Percentiles rank a stretch among this genome's conserved stretches.
These are phyloP conservation scores for Houttuynia cordata DNA, from an alignment of 164 flowering plant genomes.

Conservation along the genomic window DNA sequence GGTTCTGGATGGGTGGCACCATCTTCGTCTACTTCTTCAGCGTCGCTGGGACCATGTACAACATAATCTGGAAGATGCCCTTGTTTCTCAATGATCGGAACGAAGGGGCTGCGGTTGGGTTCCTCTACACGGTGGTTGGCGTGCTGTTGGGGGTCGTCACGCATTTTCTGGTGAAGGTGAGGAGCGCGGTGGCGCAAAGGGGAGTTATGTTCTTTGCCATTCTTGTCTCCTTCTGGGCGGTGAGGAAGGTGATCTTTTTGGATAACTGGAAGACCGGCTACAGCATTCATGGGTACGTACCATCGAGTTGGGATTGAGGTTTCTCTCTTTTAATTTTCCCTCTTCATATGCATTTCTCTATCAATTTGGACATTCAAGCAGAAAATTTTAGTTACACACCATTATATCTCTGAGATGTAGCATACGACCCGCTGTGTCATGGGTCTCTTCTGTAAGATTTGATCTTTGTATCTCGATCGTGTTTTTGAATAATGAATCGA, in stretches of 20 bases:
- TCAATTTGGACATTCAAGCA: background rate
- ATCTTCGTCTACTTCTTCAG: conserved; percentile 87
- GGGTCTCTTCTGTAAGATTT: background rate
- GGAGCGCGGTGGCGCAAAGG: conserved; percentile 35
- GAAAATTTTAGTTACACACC: background rate
- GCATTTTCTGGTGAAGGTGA: conserved; percentile 46
- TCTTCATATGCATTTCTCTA: background rate
- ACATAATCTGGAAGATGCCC: conserved; percentile 86
- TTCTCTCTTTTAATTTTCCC: background rate
- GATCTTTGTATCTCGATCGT: too few species aligned
- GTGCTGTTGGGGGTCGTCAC: conserved; percentile 58
- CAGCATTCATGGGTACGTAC: conserved; percentile 79
- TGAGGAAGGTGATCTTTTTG: conserved; percentile 70
- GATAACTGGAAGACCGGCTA: conserved; percentile 99
- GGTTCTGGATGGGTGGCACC: conserved; percentile 48
- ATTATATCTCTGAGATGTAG: background rate
- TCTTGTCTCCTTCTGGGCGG: conserved; percentile 80
- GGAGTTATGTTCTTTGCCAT: conserved; percentile 39
- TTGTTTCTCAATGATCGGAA: conserved; percentile 67
- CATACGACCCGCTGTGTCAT: background rate
- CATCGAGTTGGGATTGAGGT: conserved; percentile 51
- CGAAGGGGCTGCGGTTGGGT: conserved; percentile 67
- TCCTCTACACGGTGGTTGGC: conserved; percentile 58
- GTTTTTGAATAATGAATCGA: too few species aligned
- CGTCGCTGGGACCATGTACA: conserved; percentile 89